Base-by-base conservation (phyloP, 2,329 filamentous ascomycete species). In the Pezicula rhizophila region DNA sequence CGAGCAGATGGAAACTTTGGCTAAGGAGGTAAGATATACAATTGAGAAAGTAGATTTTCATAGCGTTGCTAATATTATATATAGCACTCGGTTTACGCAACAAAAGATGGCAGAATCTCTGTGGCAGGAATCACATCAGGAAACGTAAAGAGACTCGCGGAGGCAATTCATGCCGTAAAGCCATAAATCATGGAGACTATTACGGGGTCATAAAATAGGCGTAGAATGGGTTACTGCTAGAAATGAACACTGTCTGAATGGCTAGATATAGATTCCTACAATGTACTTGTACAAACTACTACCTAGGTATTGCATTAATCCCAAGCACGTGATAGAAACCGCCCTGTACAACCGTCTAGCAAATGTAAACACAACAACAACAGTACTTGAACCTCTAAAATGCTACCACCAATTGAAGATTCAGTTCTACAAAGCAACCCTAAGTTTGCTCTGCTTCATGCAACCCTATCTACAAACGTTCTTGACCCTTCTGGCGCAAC, bases 1-100 rank as follows among this genome's bases (percentile, higher is more conserved):
- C 48, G 85, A 92, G 73, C 87, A 96, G 76, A 96, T 97, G 89
- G 87, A 92, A 48, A 76, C 75, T 64, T 78, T 99, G 54, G 89
- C 91, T 59, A 90, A 95, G 77, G 89, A 97, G 77, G 78, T 80
- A 64, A 66, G 74, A 31, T 31, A 7, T 10, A 10, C 28, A 31
- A 10, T 31, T 12, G 8, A 31, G 11, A 31, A 31, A 31, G 8
- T 5, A 31, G 28, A 31, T 10, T 31, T 3, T 10, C 47, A 43
- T 52, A 42, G 6, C 10, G 18, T 18, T 33, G 47, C 52, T 58
- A 42, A 60, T 42, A 33, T n/a, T 26, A n/a, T 35, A 46, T 33
- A 39, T 52, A 81, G 77, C 89, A 93, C 79, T 96, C 89, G 52
- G 92, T 99, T 63, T 99, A 99, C 69, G 92, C 91, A 58, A 97